A percentile compares a stretch with the other conserved stretches of the same genome.
Evolutionary conservation across 768 basidiomycete species (phyloP).

Genomic region (Lentinula lateritia): DNA sequence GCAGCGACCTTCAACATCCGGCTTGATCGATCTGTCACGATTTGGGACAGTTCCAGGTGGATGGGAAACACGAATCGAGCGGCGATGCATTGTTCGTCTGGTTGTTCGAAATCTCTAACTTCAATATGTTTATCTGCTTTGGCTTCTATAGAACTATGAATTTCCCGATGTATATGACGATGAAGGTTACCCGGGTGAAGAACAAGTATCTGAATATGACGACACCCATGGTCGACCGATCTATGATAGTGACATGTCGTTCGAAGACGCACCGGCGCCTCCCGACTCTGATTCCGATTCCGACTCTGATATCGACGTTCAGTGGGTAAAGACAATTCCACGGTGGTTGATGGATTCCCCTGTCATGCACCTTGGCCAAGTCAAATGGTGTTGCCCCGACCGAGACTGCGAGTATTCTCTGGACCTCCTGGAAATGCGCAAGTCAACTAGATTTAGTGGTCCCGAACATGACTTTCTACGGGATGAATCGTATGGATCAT

Average conservation of each 20-base stretch:
- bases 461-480: not conserved
- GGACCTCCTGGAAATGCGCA: not conserved
- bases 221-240: not conserved
- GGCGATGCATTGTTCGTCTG: not conserved
- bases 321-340: not conserved
- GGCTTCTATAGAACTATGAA: not conserved
- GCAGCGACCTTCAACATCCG: not conserved
- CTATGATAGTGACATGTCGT: not conserved
- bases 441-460: not conserved
- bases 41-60: not conserved
- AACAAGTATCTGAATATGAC: not conserved
- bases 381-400: not conserved
- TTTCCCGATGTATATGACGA: not conserved
- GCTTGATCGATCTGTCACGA: not conserved
- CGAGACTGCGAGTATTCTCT: not conserved
- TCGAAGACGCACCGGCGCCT: not conserved
- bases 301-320: not conserved
- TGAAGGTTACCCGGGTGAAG: not conserved
- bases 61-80: conserved; percentile 1
- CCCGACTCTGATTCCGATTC: not conserved
- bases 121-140: not conserved
- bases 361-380: not conserved
- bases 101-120: not conserved
- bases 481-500: not conserved
- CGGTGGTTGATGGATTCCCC: not conserved